These are phyloP conservation scores for Cercospora citrullina DNA, from an alignment of 2,329 filamentous ascomycete species.

Conservation along the genomic window DNA sequence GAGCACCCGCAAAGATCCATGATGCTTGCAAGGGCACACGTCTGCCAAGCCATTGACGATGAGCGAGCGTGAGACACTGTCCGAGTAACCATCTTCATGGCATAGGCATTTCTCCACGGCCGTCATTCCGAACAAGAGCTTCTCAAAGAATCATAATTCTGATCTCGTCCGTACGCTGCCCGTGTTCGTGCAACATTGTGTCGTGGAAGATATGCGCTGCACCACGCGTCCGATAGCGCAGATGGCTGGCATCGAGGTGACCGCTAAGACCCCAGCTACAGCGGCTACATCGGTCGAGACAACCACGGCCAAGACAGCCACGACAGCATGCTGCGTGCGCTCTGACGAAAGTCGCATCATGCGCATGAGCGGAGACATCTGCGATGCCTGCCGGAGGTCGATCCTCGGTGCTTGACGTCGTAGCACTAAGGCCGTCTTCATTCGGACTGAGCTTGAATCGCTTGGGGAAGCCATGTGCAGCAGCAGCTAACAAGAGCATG, in stretches of 20 bases:
- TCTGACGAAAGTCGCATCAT: background rate
- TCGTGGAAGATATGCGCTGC: background rate
- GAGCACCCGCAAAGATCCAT: background rate
- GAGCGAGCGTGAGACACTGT: background rate
- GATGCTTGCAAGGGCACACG: background rate
- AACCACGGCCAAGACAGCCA: background rate
- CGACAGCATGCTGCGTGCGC: background rate
- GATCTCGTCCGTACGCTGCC: background rate
- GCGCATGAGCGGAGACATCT: background rate
- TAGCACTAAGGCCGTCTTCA: background rate
- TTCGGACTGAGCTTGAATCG: background rate
- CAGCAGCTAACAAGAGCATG: background rate
- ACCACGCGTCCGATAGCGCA: background rate
- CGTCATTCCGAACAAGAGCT: background rate
- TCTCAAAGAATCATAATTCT: background rate
- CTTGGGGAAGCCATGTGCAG: background rate
- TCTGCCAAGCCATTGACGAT: background rate
- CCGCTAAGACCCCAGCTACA: background rate
- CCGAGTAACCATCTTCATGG: background rate
- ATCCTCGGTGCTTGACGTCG: slow-evolving; percentile 5
- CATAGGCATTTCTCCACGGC: background rate
- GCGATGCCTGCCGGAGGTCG: slow-evolving; percentile 6
- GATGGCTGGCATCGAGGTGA: background rate
- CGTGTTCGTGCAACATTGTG: background rate
- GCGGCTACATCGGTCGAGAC: background rate